Conservation (phyloP, 1,284 basidiomycete species). For the Ganoderma resinaceum region DNA sequence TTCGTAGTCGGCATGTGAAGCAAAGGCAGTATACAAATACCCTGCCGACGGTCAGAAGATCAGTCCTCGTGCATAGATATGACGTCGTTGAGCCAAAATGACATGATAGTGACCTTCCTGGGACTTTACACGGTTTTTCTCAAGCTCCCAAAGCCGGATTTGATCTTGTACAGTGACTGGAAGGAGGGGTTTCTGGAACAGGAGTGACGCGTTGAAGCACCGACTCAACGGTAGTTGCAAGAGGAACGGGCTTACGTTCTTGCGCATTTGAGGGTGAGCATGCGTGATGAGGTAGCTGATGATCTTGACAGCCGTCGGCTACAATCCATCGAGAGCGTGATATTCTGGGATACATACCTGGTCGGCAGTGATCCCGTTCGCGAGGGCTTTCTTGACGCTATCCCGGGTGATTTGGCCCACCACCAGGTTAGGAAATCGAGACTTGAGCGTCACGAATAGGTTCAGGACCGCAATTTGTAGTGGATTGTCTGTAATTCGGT, state of each 20-base stretch:
- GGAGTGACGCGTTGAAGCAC: slow-evolving; percentile 12
- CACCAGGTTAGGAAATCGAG: slow-evolving; percentile 95
- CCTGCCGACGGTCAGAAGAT: slow-evolving; percentile 53
- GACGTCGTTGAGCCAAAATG: slow-evolving; percentile 32
- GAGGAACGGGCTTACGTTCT: slow-evolving; percentile 66
- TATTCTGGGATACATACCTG: slow-evolving; percentile 64
- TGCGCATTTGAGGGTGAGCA: slow-evolving; percentile 98
- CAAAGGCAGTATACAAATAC: slow-evolving; percentile 88
- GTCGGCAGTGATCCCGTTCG: slow-evolving; percentile 95
- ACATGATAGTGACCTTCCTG: slow-evolving; percentile 71
- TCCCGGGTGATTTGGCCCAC: slow-evolving; percentile 95
- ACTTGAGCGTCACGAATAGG: slow-evolving; percentile 91
- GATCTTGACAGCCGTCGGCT: slow-evolving; percentile 62
- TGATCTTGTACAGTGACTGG: slow-evolving; percentile 98
- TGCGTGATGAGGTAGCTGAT: slow-evolving; percentile 95
- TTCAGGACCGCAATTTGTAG: slow-evolving; percentile 97
- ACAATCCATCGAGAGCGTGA: slow-evolving; percentile 6
- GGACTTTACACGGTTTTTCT: slow-evolving; percentile 90
- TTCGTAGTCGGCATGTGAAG: slow-evolving; percentile 87
- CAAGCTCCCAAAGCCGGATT: slow-evolving; percentile 97
- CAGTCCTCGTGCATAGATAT: slow-evolving; percentile 31
- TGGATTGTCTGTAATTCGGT: slow-evolving; percentile 76
- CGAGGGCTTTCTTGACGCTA: slow-evolving; percentile 92
- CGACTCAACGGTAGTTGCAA: slow-evolving; percentile 2
- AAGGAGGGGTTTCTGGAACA: slow-evolving; percentile 79